phyloP scores from a whole-genome alignment of 225 moss, liverwort and hornwort species.

The Ulota crispa region DNA sequence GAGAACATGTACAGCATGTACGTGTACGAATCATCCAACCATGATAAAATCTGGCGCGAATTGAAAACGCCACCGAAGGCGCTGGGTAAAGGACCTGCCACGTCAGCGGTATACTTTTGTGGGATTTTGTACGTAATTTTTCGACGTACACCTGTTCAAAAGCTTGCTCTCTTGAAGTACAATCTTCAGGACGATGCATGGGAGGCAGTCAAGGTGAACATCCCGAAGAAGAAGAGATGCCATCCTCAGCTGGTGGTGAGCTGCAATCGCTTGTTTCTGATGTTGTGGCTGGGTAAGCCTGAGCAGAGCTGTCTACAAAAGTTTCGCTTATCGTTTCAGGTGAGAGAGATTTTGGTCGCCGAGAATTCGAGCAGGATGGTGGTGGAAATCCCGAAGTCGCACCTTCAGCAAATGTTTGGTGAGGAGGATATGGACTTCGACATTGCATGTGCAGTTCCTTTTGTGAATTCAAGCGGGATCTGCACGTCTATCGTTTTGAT shows the following conservation, averaged over 20 bases:
- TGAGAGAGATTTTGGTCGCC: slow-evolving; percentile 14
- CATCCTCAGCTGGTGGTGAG: slow-evolving; percentile 36
- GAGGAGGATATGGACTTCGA: slow-evolving; percentile 15
- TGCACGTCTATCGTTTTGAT: slow-evolving; percentile 18
- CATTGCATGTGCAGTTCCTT: slow-evolving; percentile 11
- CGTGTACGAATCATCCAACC: slow-evolving; percentile 13
- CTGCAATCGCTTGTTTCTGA: slow-evolving; percentile 30
- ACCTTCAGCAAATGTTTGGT: slow-evolving; percentile 25
- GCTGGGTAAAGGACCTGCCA: not conserved
- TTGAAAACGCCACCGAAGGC: slow-evolving; percentile 17
- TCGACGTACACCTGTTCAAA: too few relatives aligned
- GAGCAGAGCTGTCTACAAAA: not conserved
- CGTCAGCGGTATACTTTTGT: slow-evolving; percentile 10
- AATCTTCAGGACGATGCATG: slow-evolving; percentile 9
- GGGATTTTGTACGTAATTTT: slow-evolving; percentile 15
- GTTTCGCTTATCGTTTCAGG: slow-evolving; percentile 9
- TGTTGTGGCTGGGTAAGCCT: slow-evolving; percentile 26
- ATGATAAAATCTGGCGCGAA: slow-evolving; percentile 4
- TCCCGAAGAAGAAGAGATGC: slow-evolving; percentile 21
- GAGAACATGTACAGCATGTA: not conserved
- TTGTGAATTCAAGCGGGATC: not conserved
- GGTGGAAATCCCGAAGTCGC: not conserved
- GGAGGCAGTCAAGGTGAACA: slow-evolving; percentile 17
- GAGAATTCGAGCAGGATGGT: slow-evolving; percentile 11
- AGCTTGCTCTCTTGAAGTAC: slow-evolving; percentile 24